These are phyloP conservation scores for Trichosporon sp. DNA, from an alignment of 1,284 basidiomycete genomes.

Conservation along the genomic window DNA sequence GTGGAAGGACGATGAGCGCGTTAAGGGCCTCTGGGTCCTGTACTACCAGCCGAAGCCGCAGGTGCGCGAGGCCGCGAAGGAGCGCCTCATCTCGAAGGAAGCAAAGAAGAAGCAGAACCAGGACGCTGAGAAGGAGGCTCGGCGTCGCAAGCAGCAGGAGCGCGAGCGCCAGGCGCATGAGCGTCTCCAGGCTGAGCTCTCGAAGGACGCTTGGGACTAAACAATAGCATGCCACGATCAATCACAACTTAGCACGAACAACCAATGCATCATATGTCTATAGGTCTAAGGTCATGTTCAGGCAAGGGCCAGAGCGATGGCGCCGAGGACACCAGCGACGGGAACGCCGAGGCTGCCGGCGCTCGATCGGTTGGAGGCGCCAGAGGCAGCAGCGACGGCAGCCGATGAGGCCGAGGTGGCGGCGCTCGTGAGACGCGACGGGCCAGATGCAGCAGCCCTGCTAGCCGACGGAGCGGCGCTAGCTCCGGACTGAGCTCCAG, in stretches of 20 bases:
- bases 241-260: not conserved
- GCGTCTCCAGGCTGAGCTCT: slow-evolving; percentile 6
- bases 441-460: not conserved
- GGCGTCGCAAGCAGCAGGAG: slow-evolving; percentile 61
- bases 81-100: slow-evolving; percentile 63
- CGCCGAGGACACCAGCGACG: not conserved
- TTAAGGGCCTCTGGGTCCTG: slow-evolving; percentile 67
- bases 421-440: not conserved
- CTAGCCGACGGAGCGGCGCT: not conserved
- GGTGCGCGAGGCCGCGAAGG: slow-evolving; percentile 65
- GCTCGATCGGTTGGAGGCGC: not conserved
- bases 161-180: slow-evolving; percentile 93
- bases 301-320: not conserved
- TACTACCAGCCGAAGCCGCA: slow-evolving; percentile 68
- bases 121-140: slow-evolving; percentile 30
- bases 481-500: too few species aligned
- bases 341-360: not conserved
- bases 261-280: not conserved
- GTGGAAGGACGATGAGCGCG: slow-evolving; percentile 74
- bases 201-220: not conserved
- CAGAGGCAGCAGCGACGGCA: not conserved
- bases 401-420: not conserved
- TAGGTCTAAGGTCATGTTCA: not conserved
- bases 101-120: slow-evolving; percentile 51
- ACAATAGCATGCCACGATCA: not conserved